Evolutionary conservation across 2,329 filamentous ascomycete species (phyloP).

Genomic region (Fusarium decemcellulare): DNA sequence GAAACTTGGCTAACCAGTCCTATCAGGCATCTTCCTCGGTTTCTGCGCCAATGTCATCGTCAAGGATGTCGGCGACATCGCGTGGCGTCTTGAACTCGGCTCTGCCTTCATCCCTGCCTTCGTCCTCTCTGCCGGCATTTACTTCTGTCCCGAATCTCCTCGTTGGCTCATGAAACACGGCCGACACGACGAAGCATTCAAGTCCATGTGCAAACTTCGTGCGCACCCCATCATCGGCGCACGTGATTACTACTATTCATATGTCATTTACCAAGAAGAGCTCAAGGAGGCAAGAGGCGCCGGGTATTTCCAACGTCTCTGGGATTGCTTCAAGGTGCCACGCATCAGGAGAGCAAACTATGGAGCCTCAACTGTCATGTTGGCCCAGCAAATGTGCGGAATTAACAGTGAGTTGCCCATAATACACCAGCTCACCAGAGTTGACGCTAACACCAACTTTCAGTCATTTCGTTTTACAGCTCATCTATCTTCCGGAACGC

Average conservation of each 20-base stretch:
- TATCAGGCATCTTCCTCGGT: conserved; percentile 48
- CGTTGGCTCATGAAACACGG: conserved; percentile 73
- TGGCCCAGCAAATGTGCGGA: conserved; percentile 4
- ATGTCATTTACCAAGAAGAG: background rate
- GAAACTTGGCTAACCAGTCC: too few species aligned
- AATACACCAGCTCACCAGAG: accelerated
- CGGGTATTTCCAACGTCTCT: background rate
- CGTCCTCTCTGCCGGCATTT: conserved; percentile 68
- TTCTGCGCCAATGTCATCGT: conserved; percentile 67
- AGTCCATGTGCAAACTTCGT: conserved; percentile 53
- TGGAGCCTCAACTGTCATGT: conserved; percentile 6
- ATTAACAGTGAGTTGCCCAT: conserved; percentile 7
- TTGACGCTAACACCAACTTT: background rate
- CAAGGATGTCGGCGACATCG: conserved; percentile 64
- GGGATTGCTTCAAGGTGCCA: conserved; percentile 7
- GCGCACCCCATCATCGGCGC: background rate
- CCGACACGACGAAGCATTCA: conserved; percentile 68
- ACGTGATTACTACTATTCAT: background rate
- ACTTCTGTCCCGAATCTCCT: conserved; percentile 72
- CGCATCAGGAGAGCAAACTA: conserved; percentile 48
- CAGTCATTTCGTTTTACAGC: conserved; percentile 45
- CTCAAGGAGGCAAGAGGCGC: background rate
- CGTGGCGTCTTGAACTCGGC: conserved; percentile 72
- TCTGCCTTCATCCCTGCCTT: conserved; percentile 68
- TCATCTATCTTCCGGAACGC: conserved; percentile 22